A percentile compares a stretch with the other conserved stretches of the same genome.
phyloP scores from a whole-genome alignment of 2,329 filamentous ascomycete species.

The Ilyonectria robusta region DNA sequence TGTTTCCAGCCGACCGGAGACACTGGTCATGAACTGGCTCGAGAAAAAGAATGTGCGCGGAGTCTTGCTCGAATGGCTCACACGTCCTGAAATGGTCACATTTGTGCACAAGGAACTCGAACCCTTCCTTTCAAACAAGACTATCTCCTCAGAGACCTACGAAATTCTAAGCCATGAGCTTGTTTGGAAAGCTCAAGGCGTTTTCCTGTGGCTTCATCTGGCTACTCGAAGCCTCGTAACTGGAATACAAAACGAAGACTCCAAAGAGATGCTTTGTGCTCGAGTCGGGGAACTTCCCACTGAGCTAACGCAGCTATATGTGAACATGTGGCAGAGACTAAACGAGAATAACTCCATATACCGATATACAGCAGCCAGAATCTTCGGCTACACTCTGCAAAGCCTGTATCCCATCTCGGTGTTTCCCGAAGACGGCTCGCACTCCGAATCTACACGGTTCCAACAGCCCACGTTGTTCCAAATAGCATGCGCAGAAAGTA shows the following conservation, averaged over 20 bases:
- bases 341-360: slow-evolving; percentile 10
- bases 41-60: background rate
- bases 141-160: background rate
- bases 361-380: slow-evolving; percentile 10
- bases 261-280: background rate
- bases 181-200: slow-evolving; percentile 20
- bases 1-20: slow-evolving; percentile 32
- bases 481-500: background rate
- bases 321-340: slow-evolving; percentile 20
- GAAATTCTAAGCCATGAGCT: background rate
- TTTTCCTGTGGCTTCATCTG: slow-evolving; percentile 25
- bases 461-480: background rate
- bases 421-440: no score
- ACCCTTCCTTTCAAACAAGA: background rate
- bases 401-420: no score
- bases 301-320: no score
- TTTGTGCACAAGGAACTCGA: slow-evolving; percentile 21
- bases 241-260: slow-evolving; percentile 14
- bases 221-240: slow-evolving; percentile 4
- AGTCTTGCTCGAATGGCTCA: slow-evolving; percentile 25
- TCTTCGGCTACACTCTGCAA: no score
- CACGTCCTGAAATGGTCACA: slow-evolving; percentile 19
- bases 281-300: slow-evolving; percentile 8
- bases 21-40: slow-evolving; percentile 13
- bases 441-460: no score